A percentile compares a stretch with the other conserved stretches of the same genome.
Evolutionary conservation across 148 eudicot genomes (phyloP).

Genomic region (Rhododendron vialii): DNA sequence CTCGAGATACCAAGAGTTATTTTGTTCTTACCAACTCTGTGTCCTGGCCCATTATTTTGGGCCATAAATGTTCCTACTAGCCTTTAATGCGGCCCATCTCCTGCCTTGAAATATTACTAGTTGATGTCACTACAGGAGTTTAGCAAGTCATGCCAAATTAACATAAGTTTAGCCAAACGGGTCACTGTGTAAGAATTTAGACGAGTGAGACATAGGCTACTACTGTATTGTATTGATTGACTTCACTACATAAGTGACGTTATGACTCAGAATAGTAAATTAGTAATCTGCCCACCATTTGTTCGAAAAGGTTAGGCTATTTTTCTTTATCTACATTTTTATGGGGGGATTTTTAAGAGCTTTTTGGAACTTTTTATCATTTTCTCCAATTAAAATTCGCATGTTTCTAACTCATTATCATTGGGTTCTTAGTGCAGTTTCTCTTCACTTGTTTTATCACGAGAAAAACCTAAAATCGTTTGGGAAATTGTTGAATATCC

Average conservation of each 20-base stretch:
- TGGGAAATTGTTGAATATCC: background rate
- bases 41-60: background rate
- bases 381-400: background rate
- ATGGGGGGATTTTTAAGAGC: background rate
- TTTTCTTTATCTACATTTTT: background rate
- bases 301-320: too few relatives aligned
- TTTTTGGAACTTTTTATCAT: background rate
- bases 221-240: too few relatives aligned
- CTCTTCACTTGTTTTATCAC: background rate
- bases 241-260: background rate
- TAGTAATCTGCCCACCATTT: background rate
- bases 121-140: too few relatives aligned
- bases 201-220: background rate
- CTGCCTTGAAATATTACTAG: background rate
- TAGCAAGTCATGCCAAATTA: too few relatives aligned
- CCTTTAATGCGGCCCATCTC: background rate
- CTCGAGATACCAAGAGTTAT: background rate
- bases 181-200: background rate
- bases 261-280: too few relatives aligned
- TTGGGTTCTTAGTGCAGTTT: background rate
- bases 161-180: background rate
- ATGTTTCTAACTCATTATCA: background rate
- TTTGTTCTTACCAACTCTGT: too few relatives aligned
- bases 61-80: background rate
- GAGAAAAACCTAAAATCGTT: background rate